A percentile compares a stretch with the other conserved stretches of the same genome.
Conservation (phyloP, 371 early-diverging fungal species). For the Syncephalastrum contaminatum region DNA sequence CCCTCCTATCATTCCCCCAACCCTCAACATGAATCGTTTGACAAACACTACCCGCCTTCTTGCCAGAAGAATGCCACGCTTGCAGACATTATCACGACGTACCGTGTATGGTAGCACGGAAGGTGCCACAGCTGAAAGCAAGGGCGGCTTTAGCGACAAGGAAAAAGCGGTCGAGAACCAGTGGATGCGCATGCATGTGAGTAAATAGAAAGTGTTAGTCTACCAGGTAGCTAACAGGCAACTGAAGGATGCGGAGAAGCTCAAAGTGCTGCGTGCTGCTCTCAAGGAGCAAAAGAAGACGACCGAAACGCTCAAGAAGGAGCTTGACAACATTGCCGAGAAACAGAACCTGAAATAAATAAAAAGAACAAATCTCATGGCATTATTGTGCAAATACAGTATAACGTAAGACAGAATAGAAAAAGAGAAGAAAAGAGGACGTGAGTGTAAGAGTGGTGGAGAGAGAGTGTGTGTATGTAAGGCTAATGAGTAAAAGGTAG, state of each 20-base stretch:
- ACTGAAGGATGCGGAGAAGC: slow-evolving; percentile 44
- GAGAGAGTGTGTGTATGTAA: too few species aligned
- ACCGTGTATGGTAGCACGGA: slow-evolving; percentile 10
- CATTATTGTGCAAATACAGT: too few species aligned
- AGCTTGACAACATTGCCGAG: slow-evolving; percentile 16
- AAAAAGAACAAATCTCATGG: slow-evolving; percentile 2
- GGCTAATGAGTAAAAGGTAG: too few species aligned
- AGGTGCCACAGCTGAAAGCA: slow-evolving; percentile 37
- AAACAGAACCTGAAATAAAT: not conserved
- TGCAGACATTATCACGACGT: too few species aligned
- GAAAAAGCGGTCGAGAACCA: slow-evolving; percentile 51
- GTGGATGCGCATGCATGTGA: slow-evolving; percentile 47
- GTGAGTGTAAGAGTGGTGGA: too few species aligned
- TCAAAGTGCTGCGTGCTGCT: slow-evolving; percentile 35
- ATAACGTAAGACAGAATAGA: too few species aligned
- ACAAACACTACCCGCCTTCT: too few species aligned
- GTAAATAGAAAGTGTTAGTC: slow-evolving; percentile 2
- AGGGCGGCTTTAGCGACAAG: slow-evolving; percentile 43
- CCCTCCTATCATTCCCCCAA: too few species aligned
- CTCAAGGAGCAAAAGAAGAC: slow-evolving; percentile 31
- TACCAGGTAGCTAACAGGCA: not conserved
- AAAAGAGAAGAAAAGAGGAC: too few species aligned
- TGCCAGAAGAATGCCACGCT: too few species aligned
- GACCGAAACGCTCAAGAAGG: slow-evolving; percentile 28
- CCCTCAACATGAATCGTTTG: too few species aligned